Evolutionary conservation across 73 alveolate genomes (phyloP).

Genomic region (Blepharisma japonicum): DNA sequence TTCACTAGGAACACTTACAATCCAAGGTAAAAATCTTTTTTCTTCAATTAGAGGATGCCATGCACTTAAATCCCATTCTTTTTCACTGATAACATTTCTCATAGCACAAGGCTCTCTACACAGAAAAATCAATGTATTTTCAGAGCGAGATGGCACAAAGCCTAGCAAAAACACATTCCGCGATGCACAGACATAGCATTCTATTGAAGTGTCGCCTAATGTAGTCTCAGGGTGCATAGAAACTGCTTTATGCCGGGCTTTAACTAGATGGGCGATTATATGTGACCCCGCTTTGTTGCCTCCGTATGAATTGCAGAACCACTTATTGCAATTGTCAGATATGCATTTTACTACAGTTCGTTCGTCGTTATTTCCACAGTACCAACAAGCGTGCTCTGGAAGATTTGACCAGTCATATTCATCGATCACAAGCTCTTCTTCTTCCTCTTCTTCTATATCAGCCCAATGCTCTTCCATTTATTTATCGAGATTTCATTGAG

Average conservation of each 20-base stretch:
- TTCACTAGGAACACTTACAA: constrained; percentile 84
- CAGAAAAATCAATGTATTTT: constrained; percentile 30
- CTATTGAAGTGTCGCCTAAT: constrained; percentile 84
- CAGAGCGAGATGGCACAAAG: constrained; percentile 70
- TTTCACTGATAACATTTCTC: constrained; percentile 25
- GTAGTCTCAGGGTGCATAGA: constrained; percentile 80
- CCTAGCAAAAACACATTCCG: constrained; percentile 92
- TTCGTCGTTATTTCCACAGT: constrained; percentile 79
- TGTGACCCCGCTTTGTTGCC: constrained; percentile 70
- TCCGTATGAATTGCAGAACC: constrained; percentile 89
- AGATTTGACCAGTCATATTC: constrained; percentile 21
- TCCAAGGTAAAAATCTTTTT: constrained; percentile 85
- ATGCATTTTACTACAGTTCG: constrained; percentile 75
- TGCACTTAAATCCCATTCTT: constrained; percentile 77
- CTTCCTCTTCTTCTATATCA: constrained; percentile 16
- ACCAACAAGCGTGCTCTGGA: constrained; percentile 59
- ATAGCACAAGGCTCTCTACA: constrained; percentile 31
- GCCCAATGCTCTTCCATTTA: background rate
- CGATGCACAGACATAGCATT: constrained; percentile 91
- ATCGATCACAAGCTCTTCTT: too few species aligned
- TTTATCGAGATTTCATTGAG: too few species aligned
- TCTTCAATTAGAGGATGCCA: constrained; percentile 92
- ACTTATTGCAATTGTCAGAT: constrained; percentile 71
- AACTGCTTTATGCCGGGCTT: constrained; percentile 87
- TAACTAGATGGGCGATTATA: constrained; percentile 79